These are phyloP conservation scores for Scleromitrula shiraiana DNA, from an alignment of 2,329 filamentous ascomycete genomes.

Conservation along the genomic window DNA sequence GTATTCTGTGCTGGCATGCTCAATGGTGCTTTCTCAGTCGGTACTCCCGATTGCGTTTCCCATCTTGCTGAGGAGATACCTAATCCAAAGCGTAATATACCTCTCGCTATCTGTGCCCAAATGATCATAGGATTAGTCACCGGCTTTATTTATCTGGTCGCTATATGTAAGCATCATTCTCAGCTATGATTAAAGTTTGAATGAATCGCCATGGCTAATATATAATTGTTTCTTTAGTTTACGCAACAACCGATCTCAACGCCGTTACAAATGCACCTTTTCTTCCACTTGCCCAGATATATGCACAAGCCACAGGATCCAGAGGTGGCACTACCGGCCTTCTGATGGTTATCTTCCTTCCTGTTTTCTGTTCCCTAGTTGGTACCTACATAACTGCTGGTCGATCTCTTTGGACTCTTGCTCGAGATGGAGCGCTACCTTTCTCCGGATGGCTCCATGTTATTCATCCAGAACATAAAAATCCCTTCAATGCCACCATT, in stretches of 20 bases:
- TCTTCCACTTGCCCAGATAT: conserved; percentile 61
- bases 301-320: conserved; percentile 48
- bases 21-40: conserved; percentile 62
- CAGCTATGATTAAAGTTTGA: neutral
- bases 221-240: conserved; percentile 33
- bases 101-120: conserved; percentile 44
- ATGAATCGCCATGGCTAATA: too few species aligned
- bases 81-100: conserved; percentile 42
- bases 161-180: conserved; percentile 27
- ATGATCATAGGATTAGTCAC: conserved; percentile 44
- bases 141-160: conserved; percentile 43
- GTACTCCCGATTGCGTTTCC: conserved; percentile 55
- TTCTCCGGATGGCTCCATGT: conserved; percentile 40
- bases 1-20: conserved; percentile 53
- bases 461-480: conserved; percentile 39
- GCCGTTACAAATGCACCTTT: conserved; percentile 42
- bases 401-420: conserved; percentile 56
- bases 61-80: conserved; percentile 61
- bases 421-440: conserved; percentile 49
- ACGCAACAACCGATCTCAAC: conserved; percentile 47
- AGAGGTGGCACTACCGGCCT: conserved; percentile 43
- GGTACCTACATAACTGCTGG: conserved; percentile 53
- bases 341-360: conserved; percentile 48
- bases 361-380: conserved; percentile 42
- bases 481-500: conserved; percentile 49